These are phyloP conservation scores for Penicillium olsonii DNA, from an alignment of 2,329 filamentous ascomycete genomes.

Conservation along the genomic window DNA sequence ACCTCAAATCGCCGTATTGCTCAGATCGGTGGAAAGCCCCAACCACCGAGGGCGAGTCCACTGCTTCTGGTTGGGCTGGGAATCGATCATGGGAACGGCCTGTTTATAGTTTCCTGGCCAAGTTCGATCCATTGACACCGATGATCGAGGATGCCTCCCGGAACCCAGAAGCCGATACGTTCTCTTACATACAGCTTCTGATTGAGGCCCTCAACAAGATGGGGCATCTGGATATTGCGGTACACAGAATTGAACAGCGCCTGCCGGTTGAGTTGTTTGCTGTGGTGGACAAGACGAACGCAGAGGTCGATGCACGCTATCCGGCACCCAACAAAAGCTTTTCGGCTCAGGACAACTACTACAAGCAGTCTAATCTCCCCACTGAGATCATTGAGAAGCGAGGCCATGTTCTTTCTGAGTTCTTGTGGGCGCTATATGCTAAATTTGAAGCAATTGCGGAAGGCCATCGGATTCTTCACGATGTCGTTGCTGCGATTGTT, in stretches of 20 bases:
- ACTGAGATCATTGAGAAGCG: conserved; percentile 73
- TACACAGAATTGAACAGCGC: conserved; percentile 88
- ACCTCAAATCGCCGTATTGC: conserved; percentile 96
- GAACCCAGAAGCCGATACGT: conserved; percentile 94
- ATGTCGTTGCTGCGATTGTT: conserved; percentile 83
- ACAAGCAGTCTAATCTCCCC: conserved; percentile 56
- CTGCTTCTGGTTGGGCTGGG: conserved; percentile 27
- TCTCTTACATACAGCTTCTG: conserved; percentile 85
- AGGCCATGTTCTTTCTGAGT: conserved; percentile 83
- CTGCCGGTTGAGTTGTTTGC: conserved; percentile 91
- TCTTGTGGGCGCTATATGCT: conserved; percentile 88
- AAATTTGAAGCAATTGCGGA: conserved; percentile 98
- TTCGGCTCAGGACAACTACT: conserved; percentile 47
- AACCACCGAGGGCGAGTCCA: conserved; percentile 36
- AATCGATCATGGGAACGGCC: conserved; percentile 53
- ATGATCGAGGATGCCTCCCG: conserved; percentile 85
- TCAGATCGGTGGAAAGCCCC: conserved; percentile 92
- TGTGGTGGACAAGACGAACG: conserved; percentile 92
- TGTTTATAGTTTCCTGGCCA: conserved; percentile 59
- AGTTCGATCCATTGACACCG: conserved; percentile 55
- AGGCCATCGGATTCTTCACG: conserved; percentile 89
- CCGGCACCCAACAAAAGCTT: conserved; percentile 69
- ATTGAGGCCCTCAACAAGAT: conserved; percentile 90
- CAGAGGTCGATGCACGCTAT: conserved; percentile 88
- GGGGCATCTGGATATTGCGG: conserved; percentile 78